A percentile compares a stretch with the other conserved stretches of the same genome.
phyloP scores from a whole-genome alignment of 2,329 filamentous ascomycete species.

The Aspergillus fumigatiaffinis region DNA sequence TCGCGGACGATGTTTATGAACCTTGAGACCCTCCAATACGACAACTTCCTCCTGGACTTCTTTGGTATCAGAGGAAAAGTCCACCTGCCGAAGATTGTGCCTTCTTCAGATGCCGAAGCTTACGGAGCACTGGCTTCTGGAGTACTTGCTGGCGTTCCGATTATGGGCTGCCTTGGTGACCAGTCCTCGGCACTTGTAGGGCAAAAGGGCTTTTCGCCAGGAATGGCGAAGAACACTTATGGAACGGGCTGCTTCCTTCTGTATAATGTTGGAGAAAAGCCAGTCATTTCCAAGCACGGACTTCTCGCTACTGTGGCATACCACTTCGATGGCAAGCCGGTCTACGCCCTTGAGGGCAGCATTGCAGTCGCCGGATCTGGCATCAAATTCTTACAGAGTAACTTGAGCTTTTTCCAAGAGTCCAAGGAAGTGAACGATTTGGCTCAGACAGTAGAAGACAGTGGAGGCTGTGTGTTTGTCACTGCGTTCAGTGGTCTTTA shows the following conservation, averaged over 20 bases:
- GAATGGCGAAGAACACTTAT: conserved; percentile 86
- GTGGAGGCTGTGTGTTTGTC: conserved; percentile 80
- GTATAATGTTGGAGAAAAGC: conserved; percentile 81
- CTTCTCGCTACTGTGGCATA: conserved; percentile 81
- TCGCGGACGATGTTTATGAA: conserved; percentile 94
- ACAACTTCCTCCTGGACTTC: conserved; percentile 70
- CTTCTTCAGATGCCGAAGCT: conserved; percentile 67
- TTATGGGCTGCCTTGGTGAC: conserved; percentile 78
- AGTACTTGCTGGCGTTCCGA: conserved; percentile 62
- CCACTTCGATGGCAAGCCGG: conserved; percentile 66
- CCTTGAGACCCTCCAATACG: conserved; percentile 71
- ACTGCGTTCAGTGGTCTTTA: conserved; percentile 89
- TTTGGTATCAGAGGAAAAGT: conserved; percentile 74
- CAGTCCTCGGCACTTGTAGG: conserved; percentile 83
- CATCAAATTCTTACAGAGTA: conserved; percentile 69
- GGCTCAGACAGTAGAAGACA: conserved; percentile 64
- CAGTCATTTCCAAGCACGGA: conserved; percentile 78
- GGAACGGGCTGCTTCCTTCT: conserved; percentile 85
- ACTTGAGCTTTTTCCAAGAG: conserved; percentile 58
- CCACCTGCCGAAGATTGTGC: conserved; percentile 72
- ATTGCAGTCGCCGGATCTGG: conserved; percentile 78
- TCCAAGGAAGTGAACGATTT: conserved; percentile 61
- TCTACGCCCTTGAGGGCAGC: conserved; percentile 80
- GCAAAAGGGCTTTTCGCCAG: conserved; percentile 76
- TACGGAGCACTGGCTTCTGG: conserved; percentile 67